These are phyloP conservation scores for Spathaspora girioi DNA, from an alignment of 805 yeast species.

Conservation along the genomic window DNA sequence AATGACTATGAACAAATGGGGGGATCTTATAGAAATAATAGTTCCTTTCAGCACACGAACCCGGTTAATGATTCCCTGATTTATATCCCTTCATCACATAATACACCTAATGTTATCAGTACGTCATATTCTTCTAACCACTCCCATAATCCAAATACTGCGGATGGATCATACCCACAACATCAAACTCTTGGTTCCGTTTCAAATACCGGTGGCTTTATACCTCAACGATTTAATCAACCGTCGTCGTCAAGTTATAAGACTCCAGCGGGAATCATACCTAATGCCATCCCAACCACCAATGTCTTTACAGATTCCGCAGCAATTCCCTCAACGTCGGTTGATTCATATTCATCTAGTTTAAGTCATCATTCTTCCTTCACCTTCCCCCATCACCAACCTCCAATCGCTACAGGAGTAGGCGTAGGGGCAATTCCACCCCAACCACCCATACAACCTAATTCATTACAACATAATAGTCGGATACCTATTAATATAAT, in stretches of 20 bases:
- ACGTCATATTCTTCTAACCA: slow-evolving; percentile 41
- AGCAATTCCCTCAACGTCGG: slow-evolving; percentile 9
- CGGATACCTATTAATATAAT: slow-evolving; percentile 7
- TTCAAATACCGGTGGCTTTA: slow-evolving; percentile 8
- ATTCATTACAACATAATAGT: slow-evolving; percentile 12
- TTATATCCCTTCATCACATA: slow-evolving; percentile 40
- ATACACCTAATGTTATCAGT: slow-evolving; percentile 40
- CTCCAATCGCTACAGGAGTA: not conserved
- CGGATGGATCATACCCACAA: slow-evolving; percentile 16
- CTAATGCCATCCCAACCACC: slow-evolving; percentile 52
- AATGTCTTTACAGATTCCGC: slow-evolving; percentile 49
- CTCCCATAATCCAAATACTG: slow-evolving; percentile 26
- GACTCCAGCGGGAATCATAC: slow-evolving; percentile 12
- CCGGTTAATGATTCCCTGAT: slow-evolving; percentile 14
- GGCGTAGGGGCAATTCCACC: slow-evolving; percentile 1
- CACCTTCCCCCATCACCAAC: slow-evolving; percentile 5
- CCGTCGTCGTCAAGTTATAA: slow-evolving; percentile 8
- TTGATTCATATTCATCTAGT: slow-evolving; percentile 6
- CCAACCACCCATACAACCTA: slow-evolving; percentile 9
- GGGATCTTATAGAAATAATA: not conserved
- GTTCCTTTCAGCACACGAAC: slow-evolving; percentile 1
- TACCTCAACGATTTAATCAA: slow-evolving; percentile 8
- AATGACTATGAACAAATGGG: not conserved
- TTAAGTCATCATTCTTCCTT: slow-evolving; percentile 5
- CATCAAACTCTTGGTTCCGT: not conserved